A percentile compares a stretch with the other conserved stretches of the same genome.
Conservation (phyloP, 768 basidiomycete species). For the Candolleomyces eurysporus region DNA sequence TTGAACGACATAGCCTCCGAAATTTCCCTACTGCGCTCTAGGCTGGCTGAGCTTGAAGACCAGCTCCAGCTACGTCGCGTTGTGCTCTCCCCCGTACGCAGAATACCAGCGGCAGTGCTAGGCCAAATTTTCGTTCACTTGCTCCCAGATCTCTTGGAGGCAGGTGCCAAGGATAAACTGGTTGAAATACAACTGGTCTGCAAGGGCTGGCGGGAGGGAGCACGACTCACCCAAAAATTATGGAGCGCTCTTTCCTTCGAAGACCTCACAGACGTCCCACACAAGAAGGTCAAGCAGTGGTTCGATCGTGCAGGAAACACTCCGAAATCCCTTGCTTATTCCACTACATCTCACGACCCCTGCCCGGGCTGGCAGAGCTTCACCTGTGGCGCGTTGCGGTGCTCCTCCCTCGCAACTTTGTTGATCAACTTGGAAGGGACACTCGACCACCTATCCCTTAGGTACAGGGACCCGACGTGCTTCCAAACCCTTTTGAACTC, state of each 20-base stretch:
- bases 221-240: not conserved
- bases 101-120: not conserved
- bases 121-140: not conserved
- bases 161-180: not conserved
- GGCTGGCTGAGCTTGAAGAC: not conserved
- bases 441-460: no score
- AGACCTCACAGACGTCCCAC: not conserved
- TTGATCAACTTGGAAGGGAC: no score
- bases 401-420: no score
- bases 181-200: not conserved
- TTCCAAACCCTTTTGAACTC: no score
- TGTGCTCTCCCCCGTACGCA: not conserved
- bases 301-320: no score
- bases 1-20: no score
- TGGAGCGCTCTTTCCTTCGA: not conserved
- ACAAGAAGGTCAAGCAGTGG: no score
- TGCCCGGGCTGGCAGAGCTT: no score
- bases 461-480: no score
- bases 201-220: not conserved
- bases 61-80: not conserved
- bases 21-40: not conserved
- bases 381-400: no score
- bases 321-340: no score
- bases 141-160: not conserved
- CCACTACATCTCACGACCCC: no score